phyloP scores from a whole-genome alignment of 352 stramenopile genomes.

The Globisporangium viniferum region DNA sequence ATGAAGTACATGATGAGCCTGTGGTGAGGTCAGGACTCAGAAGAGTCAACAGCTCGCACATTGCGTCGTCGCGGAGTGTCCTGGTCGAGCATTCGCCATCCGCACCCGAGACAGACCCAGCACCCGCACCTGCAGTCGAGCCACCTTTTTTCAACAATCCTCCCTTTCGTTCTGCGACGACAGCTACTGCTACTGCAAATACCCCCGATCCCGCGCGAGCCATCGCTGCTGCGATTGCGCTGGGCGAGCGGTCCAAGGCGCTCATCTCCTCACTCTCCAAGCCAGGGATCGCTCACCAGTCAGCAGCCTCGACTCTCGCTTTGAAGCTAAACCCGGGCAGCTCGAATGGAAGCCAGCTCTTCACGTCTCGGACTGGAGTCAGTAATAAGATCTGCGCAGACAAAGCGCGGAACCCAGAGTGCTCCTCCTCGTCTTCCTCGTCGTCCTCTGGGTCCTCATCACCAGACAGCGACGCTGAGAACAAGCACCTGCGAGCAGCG shows the following conservation, averaged over 20 bases:
- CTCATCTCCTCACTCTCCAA: constrained; percentile 33
- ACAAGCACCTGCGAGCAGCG: constrained; percentile 1
- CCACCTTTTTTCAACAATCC: neutral
- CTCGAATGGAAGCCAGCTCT: neutral
- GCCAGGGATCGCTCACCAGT: neutral
- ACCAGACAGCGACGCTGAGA: constrained; percentile 10
- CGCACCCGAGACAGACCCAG: neutral
- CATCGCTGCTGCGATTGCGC: constrained; percentile 32
- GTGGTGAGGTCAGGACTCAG: neutral
- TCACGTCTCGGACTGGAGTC: constrained; percentile 6
- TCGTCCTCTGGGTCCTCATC: constrained; percentile 18
- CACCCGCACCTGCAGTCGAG: neutral
- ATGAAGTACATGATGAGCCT: neutral
- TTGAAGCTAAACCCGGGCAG: neutral
- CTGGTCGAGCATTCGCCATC: neutral
- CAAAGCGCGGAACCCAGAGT: constrained; percentile 9
- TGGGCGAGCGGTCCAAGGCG: constrained; percentile 36
- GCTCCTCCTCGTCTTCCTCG: constrained; percentile 26
- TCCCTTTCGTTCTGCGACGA: neutral
- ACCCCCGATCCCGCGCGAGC: constrained; percentile 12
- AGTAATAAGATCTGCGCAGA: neutral
- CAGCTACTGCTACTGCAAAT: neutral
- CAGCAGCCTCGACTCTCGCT: neutral
- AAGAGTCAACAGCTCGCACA: neutral
- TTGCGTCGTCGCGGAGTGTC: neutral